Evolutionary conservation across 345 rosid genomes (phyloP), one percentile per base, ranked within the genome.

Genomic region (Camelina hispida): DNA sequence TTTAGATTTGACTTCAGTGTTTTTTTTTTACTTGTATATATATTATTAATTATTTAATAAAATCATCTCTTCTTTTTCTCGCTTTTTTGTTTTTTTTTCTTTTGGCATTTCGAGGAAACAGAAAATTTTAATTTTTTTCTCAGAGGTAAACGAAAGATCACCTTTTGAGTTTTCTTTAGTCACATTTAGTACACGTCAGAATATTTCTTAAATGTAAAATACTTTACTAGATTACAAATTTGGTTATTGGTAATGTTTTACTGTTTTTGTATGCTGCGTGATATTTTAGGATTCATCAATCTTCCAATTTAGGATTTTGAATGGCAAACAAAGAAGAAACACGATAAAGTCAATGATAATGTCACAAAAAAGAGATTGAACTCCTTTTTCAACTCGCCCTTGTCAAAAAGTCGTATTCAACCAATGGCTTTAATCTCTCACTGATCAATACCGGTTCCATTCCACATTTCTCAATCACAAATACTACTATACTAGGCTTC

Each of bases 1-100:
- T 77, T 18, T 17, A 16, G 30, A 17, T 62, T 70, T 76, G 68
- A 74, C 73, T 53, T 51, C 3, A 1, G 0, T 47, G 11, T 37
- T 51, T 74, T 51, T 74, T 51, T 66, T 66, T 66, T 68, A 75
- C 73, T 59, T 37, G 9, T 57, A 10, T 61, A 16, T 61, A 11
- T 34, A 2, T 34, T 34, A 34, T 22, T 23, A 62, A 73, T 5
- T 43, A 62, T 1, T 28, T 28, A 28, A 28, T 28, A 28, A 28
- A 73, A 8, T 20, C 38, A 55, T 44, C 46, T 43, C 38, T 44
- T 54, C 58, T 7, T 25, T 25, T 25, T 25, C 4, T 25, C 3
- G 46, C 22, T 46, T 44, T 42, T 68, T 50, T 23, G 3, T 35
- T 17, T 23, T 40, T 65, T 53, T 59, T 15, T 1, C 23, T 9